phyloP scores from a whole-genome alignment of 768 basidiomycete genomes.

The Gloeophyllum trabeum region DNA sequence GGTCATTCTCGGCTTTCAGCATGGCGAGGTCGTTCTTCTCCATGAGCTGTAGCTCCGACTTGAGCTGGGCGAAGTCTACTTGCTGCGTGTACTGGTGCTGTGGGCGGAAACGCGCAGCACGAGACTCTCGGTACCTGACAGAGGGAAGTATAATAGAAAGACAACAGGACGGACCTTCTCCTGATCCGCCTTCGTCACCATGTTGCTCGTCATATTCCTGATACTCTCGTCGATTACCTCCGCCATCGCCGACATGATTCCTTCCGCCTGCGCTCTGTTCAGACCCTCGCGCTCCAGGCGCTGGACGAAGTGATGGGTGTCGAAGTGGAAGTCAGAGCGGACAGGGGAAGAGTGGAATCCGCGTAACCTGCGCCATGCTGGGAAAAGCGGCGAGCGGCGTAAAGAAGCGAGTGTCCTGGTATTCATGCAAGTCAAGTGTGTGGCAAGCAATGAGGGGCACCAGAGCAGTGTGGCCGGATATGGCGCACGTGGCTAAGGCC shows the following conservation, averaged over 20 bases:
- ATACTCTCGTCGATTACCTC: conserved; percentile 97
- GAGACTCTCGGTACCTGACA: no score
- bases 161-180: conserved; percentile 60
- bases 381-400: no score
- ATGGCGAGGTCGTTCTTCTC: conserved; percentile 94
- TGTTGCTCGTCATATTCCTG: conserved; percentile 88
- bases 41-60: conserved; percentile 91
- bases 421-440: no score
- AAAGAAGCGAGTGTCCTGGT: no score
- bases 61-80: conserved; percentile 94
- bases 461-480: no score
- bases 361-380: neutral
- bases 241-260: conserved; percentile 94
- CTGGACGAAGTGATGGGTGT: conserved; percentile 92
- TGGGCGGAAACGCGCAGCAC: neutral
- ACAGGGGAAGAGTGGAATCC: conserved; percentile 18
- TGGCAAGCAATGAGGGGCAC: no score
- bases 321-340: conserved; percentile 66
- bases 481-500: no score
- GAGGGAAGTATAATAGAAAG: neutral
- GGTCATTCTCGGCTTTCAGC: conserved; percentile 94
- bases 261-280: conserved; percentile 86
- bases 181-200: conserved; percentile 94
- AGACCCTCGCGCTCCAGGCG: conserved; percentile 83
- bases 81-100: conserved; percentile 91